phyloP scores from a whole-genome alignment of 1,139 yeast genomes.

The Hemisphaericaspora subhashii region DNA sequence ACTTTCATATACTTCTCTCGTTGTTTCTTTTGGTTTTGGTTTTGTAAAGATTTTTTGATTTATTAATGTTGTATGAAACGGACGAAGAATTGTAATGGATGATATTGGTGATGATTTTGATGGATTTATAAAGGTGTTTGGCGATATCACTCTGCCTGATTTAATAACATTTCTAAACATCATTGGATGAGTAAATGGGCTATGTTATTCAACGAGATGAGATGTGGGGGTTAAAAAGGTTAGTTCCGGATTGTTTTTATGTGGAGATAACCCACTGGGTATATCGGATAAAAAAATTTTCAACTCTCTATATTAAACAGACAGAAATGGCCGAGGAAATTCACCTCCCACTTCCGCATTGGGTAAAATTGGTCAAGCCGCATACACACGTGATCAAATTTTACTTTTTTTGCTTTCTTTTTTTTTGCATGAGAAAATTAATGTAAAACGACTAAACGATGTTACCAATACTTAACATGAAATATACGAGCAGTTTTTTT shows the following conservation, averaged over 20 bases:
- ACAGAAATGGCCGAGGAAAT: too few relatives aligned
- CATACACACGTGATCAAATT: not conserved
- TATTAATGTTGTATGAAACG: slow-evolving; percentile 3
- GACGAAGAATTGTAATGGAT: slow-evolving; percentile 1
- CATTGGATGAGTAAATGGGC: too few relatives aligned
- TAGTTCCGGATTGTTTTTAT: too few relatives aligned
- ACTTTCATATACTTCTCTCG: not conserved
- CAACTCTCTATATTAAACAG: too few relatives aligned
- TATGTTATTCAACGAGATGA: too few relatives aligned
- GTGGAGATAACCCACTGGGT: too few relatives aligned
- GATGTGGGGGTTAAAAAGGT: too few relatives aligned
- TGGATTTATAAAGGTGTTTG: not conserved
- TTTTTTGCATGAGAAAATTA: too few relatives aligned
- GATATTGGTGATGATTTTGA: not conserved
- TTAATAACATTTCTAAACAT: not conserved
- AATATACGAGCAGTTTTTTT: too few relatives aligned
- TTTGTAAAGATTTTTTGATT: slow-evolving; percentile 1
- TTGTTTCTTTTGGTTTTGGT: slow-evolving; percentile 3
- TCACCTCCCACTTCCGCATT: not conserved
- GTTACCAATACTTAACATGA: not conserved
- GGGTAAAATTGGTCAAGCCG: not conserved
- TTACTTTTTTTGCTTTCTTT: too few relatives aligned
- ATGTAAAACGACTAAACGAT: not conserved
- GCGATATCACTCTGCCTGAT: too few relatives aligned
- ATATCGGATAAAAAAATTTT: too few relatives aligned